Conservation (phyloP, 2,329 filamentous ascomycete genomes). For the Verticillium dahliae region DNA sequence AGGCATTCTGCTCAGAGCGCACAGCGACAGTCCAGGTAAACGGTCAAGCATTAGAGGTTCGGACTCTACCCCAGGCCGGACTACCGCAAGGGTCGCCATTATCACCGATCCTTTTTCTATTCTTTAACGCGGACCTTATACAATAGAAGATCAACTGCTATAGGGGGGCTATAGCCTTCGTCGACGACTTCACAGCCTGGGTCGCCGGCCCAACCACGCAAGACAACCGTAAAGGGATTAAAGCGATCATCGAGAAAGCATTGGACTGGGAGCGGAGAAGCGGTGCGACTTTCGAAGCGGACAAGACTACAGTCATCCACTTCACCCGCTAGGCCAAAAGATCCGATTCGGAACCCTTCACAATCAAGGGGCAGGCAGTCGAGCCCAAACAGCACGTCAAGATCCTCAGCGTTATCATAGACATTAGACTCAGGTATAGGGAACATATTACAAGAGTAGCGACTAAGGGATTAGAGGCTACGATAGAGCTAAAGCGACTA, state of each 20-base stretch:
- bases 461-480: conserved; percentile 8
- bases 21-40: conserved; percentile 16
- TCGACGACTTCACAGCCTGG: neutral
- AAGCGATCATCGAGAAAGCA: conserved; percentile 14
- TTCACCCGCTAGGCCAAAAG: neutral
- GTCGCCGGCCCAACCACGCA: neutral
- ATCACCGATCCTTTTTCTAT: conserved; percentile 27
- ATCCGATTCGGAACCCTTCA: neutral
- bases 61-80: conserved; percentile 14
- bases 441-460: conserved; percentile 6
- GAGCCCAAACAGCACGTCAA: neutral
- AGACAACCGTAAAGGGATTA: conserved; percentile 11
- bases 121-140: conserved; percentile 14
- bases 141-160: conserved; percentile 15
- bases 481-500: conserved; percentile 6
- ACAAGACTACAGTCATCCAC: conserved; percentile 16
- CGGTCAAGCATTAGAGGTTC: conserved; percentile 10
- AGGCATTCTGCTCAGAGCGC: conserved; percentile 16
- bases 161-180: conserved; percentile 16
- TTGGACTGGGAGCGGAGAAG: conserved; percentile 15
- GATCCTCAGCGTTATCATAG: conserved; percentile 16
- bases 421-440: conserved; percentile 7
- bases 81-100: conserved; percentile 25
- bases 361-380: neutral
- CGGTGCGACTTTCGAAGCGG: conserved; percentile 16